Base-by-base conservation (phyloP, 2,329 filamentous ascomycete genomes). In the Cladosporium sp. region DNA sequence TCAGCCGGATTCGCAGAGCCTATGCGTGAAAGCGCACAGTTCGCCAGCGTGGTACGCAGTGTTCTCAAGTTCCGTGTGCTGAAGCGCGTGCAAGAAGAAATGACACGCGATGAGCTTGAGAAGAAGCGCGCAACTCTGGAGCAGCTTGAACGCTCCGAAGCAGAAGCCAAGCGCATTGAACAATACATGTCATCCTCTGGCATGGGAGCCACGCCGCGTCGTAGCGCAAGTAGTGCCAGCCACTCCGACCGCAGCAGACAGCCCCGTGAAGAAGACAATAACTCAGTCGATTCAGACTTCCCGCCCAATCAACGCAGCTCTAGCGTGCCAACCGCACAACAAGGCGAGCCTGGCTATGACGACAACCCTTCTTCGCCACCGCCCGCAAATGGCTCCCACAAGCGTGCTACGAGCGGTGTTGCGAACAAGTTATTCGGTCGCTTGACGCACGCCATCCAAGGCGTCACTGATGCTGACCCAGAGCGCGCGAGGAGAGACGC, bases 11-110 rank as follows among this genome's bases (percentile, higher is more conserved):
- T 99, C 75, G 93, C 96, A 0, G 96, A 99, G 75, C 95, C 95
- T 0, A 97, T 99, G 92, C 88, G 96, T 64, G 95, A 99, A 79
- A 96, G 93, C 73, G 93, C 95, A 14, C 95, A 99, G 75, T 99
- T 99, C 76, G 95, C 95, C 0, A 92, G 95, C 13, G 92, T 99
- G 0, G 95, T 99, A 3, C 88, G 93, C 49, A 91, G 84, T 70
- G 94, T 99, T 36, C 82, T 99, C 63, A 88, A 91, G 69, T 99
- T 97, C 76, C 85, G 95, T 18, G 90, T 98, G 2, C 81, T 97
- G 68, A 99, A 99, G 81, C 87, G 95, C 56, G 92, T 99, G 62
- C 95, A 99, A 76, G 93, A 98, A 77, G 95, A 99, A 75, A 94
- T 98, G 89, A 98, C 95, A 1, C 89, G 90, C 53, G 95, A 99